Conservation (phyloP, 2,329 filamentous ascomycete species). For the Dactylonectria macrodidyma region DNA sequence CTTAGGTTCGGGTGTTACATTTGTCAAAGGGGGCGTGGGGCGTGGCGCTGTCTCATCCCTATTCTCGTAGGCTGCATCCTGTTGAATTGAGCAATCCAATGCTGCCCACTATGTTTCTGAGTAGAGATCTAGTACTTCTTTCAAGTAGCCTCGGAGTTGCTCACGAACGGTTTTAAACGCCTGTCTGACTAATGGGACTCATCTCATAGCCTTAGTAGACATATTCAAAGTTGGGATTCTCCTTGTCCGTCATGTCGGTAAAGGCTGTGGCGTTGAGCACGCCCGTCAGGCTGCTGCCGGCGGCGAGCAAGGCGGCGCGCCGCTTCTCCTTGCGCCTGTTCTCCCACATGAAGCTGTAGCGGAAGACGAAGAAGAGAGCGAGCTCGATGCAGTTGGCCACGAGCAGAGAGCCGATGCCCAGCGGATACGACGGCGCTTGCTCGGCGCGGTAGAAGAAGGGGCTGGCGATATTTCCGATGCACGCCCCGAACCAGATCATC, state of each 20-base stretch:
- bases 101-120: background rate
- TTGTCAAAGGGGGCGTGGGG: background rate
- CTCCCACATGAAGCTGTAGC: slow-evolving; percentile 56
- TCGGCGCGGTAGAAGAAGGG: slow-evolving; percentile 73
- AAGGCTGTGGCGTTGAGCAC: slow-evolving; percentile 58
- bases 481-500: slow-evolving; percentile 72
- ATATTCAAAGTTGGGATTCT: slow-evolving; percentile 60
- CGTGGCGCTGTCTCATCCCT: too few relatives aligned
- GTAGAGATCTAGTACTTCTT: background rate
- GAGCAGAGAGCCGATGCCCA: slow-evolving; percentile 60
- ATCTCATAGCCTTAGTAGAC: slow-evolving; percentile 51
- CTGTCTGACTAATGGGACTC: background rate
- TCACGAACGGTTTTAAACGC: too few relatives aligned
- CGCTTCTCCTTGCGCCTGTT: slow-evolving; percentile 56
- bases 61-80: background rate
- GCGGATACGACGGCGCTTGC: slow-evolving; percentile 61
- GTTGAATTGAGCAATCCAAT: background rate
- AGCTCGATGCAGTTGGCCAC: slow-evolving; percentile 58
- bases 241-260: slow-evolving; percentile 58
- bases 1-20: background rate
- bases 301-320: slow-evolving; percentile 49
- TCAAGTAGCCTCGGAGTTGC: background rate
- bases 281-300: slow-evolving; percentile 41
- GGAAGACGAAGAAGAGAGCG: slow-evolving; percentile 55
- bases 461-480: slow-evolving; percentile 72